phyloP scores from a whole-genome alignment of 2,329 filamentous ascomycete genomes.

The Talaromyces sp. region DNA sequence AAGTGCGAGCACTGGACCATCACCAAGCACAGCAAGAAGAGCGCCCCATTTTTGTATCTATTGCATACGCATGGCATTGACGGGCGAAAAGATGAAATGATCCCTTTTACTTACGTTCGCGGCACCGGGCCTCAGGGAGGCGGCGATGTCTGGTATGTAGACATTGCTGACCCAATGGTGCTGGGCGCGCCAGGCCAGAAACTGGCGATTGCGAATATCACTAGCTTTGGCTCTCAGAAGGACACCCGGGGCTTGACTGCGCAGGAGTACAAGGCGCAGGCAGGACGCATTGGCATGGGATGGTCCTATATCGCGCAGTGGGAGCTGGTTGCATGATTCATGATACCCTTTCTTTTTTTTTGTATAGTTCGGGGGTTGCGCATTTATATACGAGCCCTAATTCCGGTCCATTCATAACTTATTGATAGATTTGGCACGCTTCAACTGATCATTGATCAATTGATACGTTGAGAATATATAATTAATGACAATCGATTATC shows the following conservation, averaged over 20 bases:
- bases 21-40: conserved; percentile 57
- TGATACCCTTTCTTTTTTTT: conserved; percentile 1
- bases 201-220: conserved; percentile 60
- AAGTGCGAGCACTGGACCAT: conserved; percentile 78
- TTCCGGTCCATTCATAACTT: background rate
- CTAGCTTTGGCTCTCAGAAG: conserved; percentile 42
- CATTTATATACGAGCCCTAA: background rate
- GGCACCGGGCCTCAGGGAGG: conserved; percentile 50
- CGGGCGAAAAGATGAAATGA: conserved; percentile 60
- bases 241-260: conserved; percentile 50
- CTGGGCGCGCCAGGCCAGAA: conserved; percentile 66
- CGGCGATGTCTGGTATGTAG: conserved; percentile 74
- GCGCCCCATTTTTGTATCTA: conserved; percentile 63
- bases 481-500: background rate
- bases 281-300: conserved; percentile 43
- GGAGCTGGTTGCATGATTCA: conserved; percentile 39
- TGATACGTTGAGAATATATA: background rate
- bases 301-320: conserved; percentile 51
- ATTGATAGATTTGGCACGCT: background rate
- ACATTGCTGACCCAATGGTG: conserved; percentile 58
- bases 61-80: conserved; percentile 62
- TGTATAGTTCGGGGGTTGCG: background rate
- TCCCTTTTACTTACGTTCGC: conserved; percentile 57
- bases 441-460: background rate
- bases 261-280: conserved; percentile 43